Conservation (phyloP, 192 early-diverging fungal genomes). For the Helicostylum pulchrum region DNA sequence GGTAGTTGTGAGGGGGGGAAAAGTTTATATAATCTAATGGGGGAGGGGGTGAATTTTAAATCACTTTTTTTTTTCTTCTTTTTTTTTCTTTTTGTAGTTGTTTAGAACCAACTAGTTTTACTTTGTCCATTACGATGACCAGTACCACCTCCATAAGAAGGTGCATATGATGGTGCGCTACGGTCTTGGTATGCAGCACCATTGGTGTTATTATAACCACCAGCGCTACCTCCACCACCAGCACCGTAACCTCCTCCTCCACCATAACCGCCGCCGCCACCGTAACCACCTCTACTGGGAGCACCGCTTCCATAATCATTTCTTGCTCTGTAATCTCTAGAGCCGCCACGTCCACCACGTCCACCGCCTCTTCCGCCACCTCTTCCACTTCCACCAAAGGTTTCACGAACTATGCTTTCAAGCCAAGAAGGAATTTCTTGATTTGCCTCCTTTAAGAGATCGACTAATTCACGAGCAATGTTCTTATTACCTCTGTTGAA, state of each 20-base stretch:
- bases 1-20: too few relatives aligned
- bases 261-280: neutral
- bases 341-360: constrained; percentile 19
- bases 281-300: constrained; percentile 15
- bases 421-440: constrained; percentile 90
- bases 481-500: constrained; percentile 86
- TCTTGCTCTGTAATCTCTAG: constrained; percentile 10
- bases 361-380: constrained; percentile 30
- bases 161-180: neutral
- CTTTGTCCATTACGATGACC: constrained; percentile 33
- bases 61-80: too few relatives aligned
- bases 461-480: constrained; percentile 81
- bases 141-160: constrained; percentile 11
- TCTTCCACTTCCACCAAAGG: constrained; percentile 21
- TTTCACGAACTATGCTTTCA: constrained; percentile 64
- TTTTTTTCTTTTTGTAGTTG: neutral
- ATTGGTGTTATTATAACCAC: neutral
- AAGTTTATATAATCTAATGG: too few relatives aligned
- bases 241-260: neutral
- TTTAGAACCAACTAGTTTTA: constrained; percentile 43
- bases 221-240: constrained; percentile 2
- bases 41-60: too few relatives aligned
- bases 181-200: constrained; percentile 1
- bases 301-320: constrained; percentile 23
- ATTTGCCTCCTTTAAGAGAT: constrained; percentile 89